Base-by-base conservation (phyloP, 257 asterid species). In the Gentiana dahurica region DNA sequence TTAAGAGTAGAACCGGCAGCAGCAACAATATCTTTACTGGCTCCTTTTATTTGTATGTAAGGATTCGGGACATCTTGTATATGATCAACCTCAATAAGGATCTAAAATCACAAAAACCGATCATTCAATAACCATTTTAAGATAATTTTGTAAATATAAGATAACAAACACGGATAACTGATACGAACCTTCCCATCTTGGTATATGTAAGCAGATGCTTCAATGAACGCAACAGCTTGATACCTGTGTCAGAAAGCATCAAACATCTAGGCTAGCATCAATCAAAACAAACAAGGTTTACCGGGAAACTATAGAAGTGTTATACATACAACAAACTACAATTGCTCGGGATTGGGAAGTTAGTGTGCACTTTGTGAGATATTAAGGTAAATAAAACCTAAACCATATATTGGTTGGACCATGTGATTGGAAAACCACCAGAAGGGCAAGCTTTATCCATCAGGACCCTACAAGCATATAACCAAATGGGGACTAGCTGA, bases 71-170 rank as follows among this genome's bases (percentile, higher is more conserved):
- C 82, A 61, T 92, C 95, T 85, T 92, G 99, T 50, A 88, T 69
- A 77, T 85, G 99, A 81, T 92, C 97, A 36, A 92, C 90, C 86
- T 88, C 99, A 35, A 92, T 68, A 64, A 92, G 97, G 79, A 92
- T 83, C 99, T 92, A 56, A 4, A 72, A 65, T 37, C 36, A 55
- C 57, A 58, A 70, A 8, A 52, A 45, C 38, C 3, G 36, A 32
- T 13, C 37, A 51, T 50, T 57, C 39, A 54, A 54, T 13, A 12
- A 15, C 9, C 46, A 41, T 44, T 24, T 36, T 34, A 44, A 24
- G 32, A 55, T 48, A 58, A 48, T 48, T 13, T 41, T 10, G 6
- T 5, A 41, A 10, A 5, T 10, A 41, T 41, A 41, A 41, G 9
- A 41, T 3, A 6, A 2, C 44, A 39, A 39, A 39, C 46, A 41